Conservation (phyloP, 495 filamentous ascomycete species). For the Aspergillus avenaceus region DNA sequence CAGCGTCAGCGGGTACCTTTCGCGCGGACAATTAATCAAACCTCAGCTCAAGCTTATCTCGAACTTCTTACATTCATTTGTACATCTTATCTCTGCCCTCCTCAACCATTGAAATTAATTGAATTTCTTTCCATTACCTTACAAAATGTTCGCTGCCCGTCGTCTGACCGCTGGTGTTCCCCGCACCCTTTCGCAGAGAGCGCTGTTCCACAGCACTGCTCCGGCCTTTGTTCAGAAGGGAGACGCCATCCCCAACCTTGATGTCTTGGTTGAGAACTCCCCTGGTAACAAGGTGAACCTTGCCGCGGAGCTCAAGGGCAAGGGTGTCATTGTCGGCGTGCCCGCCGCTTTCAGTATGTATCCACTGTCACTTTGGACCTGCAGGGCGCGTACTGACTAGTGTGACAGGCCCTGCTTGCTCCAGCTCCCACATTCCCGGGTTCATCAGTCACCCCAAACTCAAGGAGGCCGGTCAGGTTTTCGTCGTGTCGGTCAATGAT, state of each 20-base stretch:
- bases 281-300: conserved; percentile 86
- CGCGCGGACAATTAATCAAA: not conserved
- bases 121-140: too few relatives aligned
- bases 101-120: too few relatives aligned
- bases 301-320: conserved; percentile 64
- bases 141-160: conserved; percentile 46
- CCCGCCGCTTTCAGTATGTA: conserved; percentile 80
- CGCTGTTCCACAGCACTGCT: conserved; percentile 50
- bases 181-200: conserved; percentile 31
- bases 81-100: conserved; percentile 1
- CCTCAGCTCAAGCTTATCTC: not conserved
- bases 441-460: conserved; percentile 73
- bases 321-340: conserved; percentile 82
- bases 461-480: conserved; percentile 72
- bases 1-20: not conserved
- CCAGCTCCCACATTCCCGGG: conserved; percentile 71
- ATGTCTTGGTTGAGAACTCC: conserved; percentile 52
- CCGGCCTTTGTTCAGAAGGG: conserved; percentile 55
- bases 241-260: conserved; percentile 60
- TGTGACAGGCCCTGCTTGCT: conserved; percentile 65
- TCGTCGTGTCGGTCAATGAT: conserved; percentile 91
- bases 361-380: not conserved
- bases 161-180: conserved; percentile 34
- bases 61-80: conserved; percentile 2
- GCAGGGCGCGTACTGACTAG: not conserved